phyloP scores from a whole-genome alignment of 225 moss, liverwort and hornwort species.

The Straminergon stramineum region DNA sequence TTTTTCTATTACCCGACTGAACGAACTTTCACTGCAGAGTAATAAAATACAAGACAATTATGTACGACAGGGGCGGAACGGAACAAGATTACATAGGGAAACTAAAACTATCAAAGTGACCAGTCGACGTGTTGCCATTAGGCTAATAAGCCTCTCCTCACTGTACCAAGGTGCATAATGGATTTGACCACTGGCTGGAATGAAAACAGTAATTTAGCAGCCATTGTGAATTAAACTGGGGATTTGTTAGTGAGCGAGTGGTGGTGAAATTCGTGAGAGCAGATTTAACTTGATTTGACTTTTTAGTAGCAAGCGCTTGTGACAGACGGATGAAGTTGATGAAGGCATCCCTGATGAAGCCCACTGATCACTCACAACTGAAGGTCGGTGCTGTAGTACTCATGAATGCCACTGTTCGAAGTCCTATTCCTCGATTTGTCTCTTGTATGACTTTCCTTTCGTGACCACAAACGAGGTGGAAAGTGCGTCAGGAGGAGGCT shows the following conservation, averaged over 20 bases:
- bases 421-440: background rate
- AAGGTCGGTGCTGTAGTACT: conserved; percentile 8
- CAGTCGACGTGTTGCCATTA: background rate
- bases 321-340: background rate
- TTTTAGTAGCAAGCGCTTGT: background rate
- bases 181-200: background rate
- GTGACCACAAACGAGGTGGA: background rate
- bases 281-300: background rate
- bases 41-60: background rate
- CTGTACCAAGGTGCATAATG: background rate
- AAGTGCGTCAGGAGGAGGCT: background rate
- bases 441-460: background rate
- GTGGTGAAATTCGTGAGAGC: background rate
- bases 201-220: background rate
- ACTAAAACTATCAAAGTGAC: background rate
- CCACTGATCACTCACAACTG: too few relatives aligned
- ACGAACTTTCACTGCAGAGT: background rate
- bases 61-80: background rate
- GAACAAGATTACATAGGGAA: background rate
- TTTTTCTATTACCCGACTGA: background rate
- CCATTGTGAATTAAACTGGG: too few relatives aligned
- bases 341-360: background rate
- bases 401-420: background rate
- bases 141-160: background rate
- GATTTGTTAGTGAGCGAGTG: too few relatives aligned